These are phyloP conservation scores for Globisporangium nunn DNA, from an alignment of 352 stramenopile genomes.

Conservation along the genomic window DNA sequence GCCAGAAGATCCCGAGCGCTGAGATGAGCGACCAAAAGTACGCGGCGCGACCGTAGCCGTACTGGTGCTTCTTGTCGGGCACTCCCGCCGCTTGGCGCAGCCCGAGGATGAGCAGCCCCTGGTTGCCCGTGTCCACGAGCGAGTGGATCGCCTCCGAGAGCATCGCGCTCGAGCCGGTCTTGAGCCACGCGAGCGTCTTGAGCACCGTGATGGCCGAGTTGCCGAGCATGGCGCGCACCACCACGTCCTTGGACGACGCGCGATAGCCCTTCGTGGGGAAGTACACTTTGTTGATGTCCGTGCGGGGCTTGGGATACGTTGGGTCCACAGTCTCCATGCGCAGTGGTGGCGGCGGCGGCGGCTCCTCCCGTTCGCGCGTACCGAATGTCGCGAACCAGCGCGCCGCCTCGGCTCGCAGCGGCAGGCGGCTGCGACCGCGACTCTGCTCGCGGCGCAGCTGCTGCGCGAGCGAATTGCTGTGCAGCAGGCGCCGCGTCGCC, in stretches of 20 bases:
- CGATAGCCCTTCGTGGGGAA: conserved; percentile 78
- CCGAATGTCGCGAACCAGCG: too few species aligned
- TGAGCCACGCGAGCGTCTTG: conserved; percentile 89
- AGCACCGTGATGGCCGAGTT: conserved; percentile 92
- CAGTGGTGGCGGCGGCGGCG: too few species aligned
- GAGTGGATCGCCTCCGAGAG: conserved; percentile 96
- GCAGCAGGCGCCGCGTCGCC: too few species aligned
- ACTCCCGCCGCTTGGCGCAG: conserved; percentile 77
- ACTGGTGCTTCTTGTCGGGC: conserved; percentile 94
- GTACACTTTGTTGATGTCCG: conserved; percentile 83
- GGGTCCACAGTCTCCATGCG: conserved; percentile 19
- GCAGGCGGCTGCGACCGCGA: background rate
- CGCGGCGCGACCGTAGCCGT: conserved; percentile 95
- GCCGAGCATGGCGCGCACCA: conserved; percentile 87
- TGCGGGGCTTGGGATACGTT: conserved; percentile 48
- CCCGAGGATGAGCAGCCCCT: conserved; percentile 87
- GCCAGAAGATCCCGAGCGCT: conserved; percentile 97
- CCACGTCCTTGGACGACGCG: conserved; percentile 68
- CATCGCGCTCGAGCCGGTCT: conserved; percentile 94
- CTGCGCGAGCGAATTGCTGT: background rate
- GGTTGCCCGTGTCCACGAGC: conserved; percentile 96
- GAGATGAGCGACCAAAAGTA: conserved; percentile 99
- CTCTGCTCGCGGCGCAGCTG: background rate
- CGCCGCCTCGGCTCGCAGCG: conserved; percentile 1
- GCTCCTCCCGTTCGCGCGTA: too few species aligned